Evolutionary conservation across 768 basidiomycete genomes (phyloP), one percentile per base, ranked within the genome.

Genomic region (Leccinum fibrillosum): DNA sequence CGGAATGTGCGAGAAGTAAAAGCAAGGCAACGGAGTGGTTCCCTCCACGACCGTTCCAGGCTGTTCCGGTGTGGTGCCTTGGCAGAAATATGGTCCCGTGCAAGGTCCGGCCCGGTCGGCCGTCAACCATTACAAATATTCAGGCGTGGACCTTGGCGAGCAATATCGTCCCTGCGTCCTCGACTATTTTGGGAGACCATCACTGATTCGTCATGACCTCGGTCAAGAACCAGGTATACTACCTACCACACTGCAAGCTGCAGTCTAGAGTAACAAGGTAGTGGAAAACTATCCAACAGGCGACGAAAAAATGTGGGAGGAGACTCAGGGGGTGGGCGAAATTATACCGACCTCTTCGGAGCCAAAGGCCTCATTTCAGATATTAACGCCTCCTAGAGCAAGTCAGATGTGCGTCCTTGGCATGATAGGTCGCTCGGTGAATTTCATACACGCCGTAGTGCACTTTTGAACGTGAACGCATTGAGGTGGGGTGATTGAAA

Each of bases 101-200:
- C 49, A 45, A 53, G 56, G 25, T 17, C 37, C 15, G 28, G 32
- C 45, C 26, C 58, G 59, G 56, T 58, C 35, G 30, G 28, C 13
- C 23, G 23, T 39, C 28, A 28, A 49, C 19, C 26, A 45, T 53
- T 30, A 35, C 11, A 48, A 26, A 32, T 34, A 56, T 49, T 15
- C 26, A 49, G 49, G 47, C 19, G 47, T 32, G 54, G 54, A 58
- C 58, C 56, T 52, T 49, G 48, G 52, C 5, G 49, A 50, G 48
- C 45, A 44, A 57, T 42, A 57, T 35, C 45, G 23, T 53, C 55
- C n/a, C 64, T 55, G 53, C 45, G 26, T 57, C 54, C 52, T 21
- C 47, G 17, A n/a, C 49, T n/a, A 3, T 42, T 30, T 23, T 9
- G 17, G 17, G 21, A 52, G 13, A 44, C 15, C 26, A 9, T 49